Base-by-base conservation (phyloP, 169 alveolate species). In the Plasmodium knowlesi region DNA sequence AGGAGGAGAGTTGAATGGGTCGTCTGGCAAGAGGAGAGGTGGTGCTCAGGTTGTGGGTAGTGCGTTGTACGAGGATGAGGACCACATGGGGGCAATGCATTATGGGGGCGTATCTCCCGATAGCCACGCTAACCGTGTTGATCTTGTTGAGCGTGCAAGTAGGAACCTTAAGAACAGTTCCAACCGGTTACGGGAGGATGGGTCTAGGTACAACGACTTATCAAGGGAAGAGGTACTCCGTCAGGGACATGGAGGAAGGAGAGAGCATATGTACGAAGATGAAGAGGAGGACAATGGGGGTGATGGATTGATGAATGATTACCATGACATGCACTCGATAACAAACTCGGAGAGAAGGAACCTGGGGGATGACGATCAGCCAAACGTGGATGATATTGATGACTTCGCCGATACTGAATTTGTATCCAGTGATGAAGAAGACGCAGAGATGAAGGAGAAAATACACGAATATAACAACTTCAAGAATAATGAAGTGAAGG, bases 391-490 rank as follows among this genome's bases (percentile, higher is more conserved):
- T 3, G 86, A 57, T 46, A 2, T n/a, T 1, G 61, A 32, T 5
- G 41, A 12, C 5, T 16, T 30, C 16, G 78, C 46, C 8, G 46
- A 76, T 19, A 50, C 57, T 0, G 94, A 76, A 57, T 34, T 30
- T 3, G 73, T 57, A 2, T 88, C 89, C 2, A 78, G 94, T 88
- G 94, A 88, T 50, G 94, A 78, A 32, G 94, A 88, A 9, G 76
- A 88, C 39, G 25, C n/a, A 22, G 94, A 88, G 10, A 14, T 88
- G 34, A 88, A 88, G 71, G 67, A 50, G 12, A 50, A 67, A 37
- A 88, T 88, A 5, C 43, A 78, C 43, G 83, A 76, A 22, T 88
- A 78, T 30, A 79, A 79, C 34, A 88, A 37, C 46, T 88, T 54
- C n/a, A 88, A 78, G 34, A 88, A 79, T 39, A 67, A 19, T 5